Evolutionary conservation across 176 grass and related monocot genomes (phyloP).

Genomic region (Aegilops tauschii): DNA sequence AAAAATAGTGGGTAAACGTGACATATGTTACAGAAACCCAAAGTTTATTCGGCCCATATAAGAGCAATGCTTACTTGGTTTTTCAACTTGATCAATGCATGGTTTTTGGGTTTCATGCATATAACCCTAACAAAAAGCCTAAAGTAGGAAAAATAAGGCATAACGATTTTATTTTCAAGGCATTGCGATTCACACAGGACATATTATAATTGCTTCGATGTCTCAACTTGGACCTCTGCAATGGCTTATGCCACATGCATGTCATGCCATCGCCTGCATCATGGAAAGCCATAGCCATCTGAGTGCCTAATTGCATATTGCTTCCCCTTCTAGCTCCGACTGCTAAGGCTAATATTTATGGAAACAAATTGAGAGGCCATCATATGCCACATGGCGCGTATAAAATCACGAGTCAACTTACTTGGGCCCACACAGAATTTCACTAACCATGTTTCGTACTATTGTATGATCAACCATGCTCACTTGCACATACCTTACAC

Average conservation of each 20-base stretch:
- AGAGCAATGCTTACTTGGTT: too few species aligned
- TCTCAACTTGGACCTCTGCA: slow-evolving; percentile 36
- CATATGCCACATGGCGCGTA: not conserved
- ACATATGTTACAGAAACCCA: too few species aligned
- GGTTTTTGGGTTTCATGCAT: not conserved
- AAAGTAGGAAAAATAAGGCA: slow-evolving; percentile 11
- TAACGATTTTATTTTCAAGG: not conserved
- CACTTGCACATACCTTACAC: not conserved
- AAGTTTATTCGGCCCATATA: not conserved
- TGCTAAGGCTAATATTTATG: not conserved
- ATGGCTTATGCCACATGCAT: slow-evolving; percentile 17
- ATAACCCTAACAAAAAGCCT: slow-evolving; percentile 13
- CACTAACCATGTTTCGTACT: not conserved
- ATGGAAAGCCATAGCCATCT: not conserved
- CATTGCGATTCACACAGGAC: slow-evolving; percentile 5
- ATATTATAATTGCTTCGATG: slow-evolving; percentile 20
- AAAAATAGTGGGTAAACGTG: too few species aligned
- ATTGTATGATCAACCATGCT: slow-evolving; percentile 30
- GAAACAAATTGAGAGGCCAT: not conserved
- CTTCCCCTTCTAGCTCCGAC: not conserved
- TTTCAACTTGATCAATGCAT: too few species aligned
- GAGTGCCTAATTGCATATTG: not conserved
- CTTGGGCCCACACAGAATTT: slow-evolving; percentile 51
- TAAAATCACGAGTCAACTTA: slow-evolving; percentile 46
- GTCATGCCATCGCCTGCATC: slow-evolving; percentile 24